These are phyloP conservation scores for Wickerhamomyces sp. DNA, from an alignment of 1,139 yeast species.

Conservation along the genomic window DNA sequence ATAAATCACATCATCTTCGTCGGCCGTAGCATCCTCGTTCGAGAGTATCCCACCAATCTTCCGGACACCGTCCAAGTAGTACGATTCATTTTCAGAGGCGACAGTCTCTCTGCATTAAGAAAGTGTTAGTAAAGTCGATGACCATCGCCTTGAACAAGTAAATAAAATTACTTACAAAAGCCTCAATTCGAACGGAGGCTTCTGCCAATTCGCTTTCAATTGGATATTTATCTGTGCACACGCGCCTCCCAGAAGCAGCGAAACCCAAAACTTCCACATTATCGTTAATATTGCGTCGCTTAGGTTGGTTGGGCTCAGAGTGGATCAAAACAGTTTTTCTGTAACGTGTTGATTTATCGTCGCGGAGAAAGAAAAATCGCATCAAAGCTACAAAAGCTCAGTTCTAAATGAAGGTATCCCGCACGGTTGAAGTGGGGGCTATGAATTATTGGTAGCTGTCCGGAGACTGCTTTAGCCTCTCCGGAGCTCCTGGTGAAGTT, in stretches of 20 bases:
- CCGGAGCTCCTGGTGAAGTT: no score
- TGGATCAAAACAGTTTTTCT: no score
- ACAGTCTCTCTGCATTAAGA: constrained; percentile 48
- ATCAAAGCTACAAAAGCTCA: not conserved
- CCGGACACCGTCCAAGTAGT: constrained; percentile 43
- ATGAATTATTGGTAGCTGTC: not conserved
- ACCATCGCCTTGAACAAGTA: not conserved
- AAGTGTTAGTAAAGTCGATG: no score
- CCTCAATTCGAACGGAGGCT: constrained; percentile 41
- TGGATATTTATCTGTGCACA: constrained; percentile 16
- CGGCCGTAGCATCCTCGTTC: constrained; percentile 24
- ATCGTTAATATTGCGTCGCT: no score
- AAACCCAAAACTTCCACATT: not conserved
- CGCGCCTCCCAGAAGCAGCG: not conserved
- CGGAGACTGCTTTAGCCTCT: no score
- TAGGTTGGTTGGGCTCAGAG: no score
- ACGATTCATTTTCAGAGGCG: constrained; percentile 41
- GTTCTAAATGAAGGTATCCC: not conserved
- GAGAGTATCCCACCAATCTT: constrained; percentile 30
- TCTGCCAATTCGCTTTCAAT: constrained; percentile 28
- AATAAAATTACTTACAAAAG: constrained; percentile 32
- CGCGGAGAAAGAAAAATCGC: no score
- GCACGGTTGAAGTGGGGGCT: constrained; percentile 4
- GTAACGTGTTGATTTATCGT: no score
- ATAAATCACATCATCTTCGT: constrained; percentile 4